These are phyloP conservation scores for Ballota nigra DNA, from an alignment of 257 asterid genomes.

Conservation along the genomic window DNA sequence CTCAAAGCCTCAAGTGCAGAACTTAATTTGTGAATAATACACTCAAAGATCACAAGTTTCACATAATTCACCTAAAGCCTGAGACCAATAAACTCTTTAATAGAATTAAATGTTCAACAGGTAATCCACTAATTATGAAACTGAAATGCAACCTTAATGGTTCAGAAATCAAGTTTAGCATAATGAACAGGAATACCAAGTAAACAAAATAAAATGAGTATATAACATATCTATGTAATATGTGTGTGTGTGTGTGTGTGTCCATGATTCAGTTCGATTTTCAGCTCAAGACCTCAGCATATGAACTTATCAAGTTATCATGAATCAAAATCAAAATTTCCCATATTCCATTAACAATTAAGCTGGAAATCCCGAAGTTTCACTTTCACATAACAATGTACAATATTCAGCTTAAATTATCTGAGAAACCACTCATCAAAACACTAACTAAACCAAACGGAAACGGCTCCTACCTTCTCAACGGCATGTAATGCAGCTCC, in stretches of 20 bases:
- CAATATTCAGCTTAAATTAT: background rate
- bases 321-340: background rate
- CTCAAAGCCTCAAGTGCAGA: background rate
- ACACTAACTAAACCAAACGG: background rate
- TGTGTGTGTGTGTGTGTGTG: background rate
- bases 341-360: background rate
- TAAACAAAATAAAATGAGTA: background rate
- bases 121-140: background rate
- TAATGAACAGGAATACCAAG: background rate
- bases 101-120: background rate
- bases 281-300: background rate
- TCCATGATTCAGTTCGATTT: background rate
- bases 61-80: background rate
- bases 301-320: background rate
- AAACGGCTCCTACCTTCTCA: constrained; percentile 36
- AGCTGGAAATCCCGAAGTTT: constrained; percentile 5
- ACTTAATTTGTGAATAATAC: background rate
- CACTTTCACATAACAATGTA: background rate
- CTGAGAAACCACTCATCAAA: constrained; percentile 3
- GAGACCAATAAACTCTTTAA: background rate
- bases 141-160: background rate
- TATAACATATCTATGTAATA: background rate
- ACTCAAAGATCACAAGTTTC: background rate
- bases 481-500: constrained; percentile 53
- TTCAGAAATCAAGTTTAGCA: background rate